A percentile compares a stretch with the other conserved stretches of the same genome.
Evolutionary conservation across 140 eudicot genomes (phyloP).

Genomic region (Stevia rebaudiana): DNA sequence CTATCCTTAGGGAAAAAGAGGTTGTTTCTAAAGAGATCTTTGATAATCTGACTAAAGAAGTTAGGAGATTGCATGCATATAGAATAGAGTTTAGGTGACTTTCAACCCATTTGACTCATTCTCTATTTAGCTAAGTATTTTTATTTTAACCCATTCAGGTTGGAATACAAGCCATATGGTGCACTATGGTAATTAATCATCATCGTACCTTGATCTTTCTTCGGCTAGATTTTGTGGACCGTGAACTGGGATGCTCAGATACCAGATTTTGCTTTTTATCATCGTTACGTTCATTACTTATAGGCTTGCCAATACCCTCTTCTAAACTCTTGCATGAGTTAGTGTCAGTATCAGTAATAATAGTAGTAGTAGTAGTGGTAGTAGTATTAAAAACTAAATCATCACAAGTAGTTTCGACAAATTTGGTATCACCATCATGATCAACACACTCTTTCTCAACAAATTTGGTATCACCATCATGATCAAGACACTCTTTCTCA

Average conservation of each 20-base stretch:
- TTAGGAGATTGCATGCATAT: neutral
- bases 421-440: conserved; percentile 62
- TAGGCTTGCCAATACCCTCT: conserved; percentile 31
- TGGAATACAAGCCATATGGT: neutral
- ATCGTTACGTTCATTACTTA: conserved; percentile 21
- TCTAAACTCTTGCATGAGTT: conserved; percentile 27
- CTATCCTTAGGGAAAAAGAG: no score
- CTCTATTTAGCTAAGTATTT: no score
- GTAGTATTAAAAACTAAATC: conserved; percentile 28
- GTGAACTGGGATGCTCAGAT: conserved; percentile 26
- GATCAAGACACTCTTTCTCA: conserved; percentile 44
- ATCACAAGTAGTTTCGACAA: conserved; percentile 57
- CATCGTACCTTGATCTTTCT: conserved; percentile 51
- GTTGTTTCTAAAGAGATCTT: no score
- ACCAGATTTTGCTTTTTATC: conserved; percentile 25
- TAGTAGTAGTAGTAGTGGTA: neutral
- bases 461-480: conserved; percentile 55
- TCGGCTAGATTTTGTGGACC: conserved; percentile 42
- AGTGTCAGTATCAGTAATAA: neutral
- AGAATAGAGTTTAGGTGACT: neutral
- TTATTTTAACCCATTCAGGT: neutral
- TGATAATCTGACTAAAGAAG: no score
- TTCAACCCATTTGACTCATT: no score
- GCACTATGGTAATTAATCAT: neutral
- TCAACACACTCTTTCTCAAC: conserved; percentile 46